Evolutionary conservation across 1,139 yeast genomes (phyloP).

Genomic region (Meyerozyma athensensis): DNA sequence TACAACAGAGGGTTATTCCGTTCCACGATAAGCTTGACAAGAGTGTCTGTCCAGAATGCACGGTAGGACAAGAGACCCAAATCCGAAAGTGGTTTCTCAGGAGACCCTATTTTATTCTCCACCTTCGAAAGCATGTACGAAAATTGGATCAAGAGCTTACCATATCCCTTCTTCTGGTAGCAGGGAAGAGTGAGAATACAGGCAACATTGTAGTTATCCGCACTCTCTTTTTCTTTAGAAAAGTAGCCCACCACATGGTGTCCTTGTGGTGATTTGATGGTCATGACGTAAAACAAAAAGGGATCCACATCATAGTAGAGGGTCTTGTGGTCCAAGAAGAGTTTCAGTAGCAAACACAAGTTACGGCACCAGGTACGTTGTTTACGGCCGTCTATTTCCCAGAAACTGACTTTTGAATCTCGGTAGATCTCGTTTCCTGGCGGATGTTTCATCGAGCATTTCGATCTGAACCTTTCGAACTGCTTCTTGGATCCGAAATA

Average conservation of each 20-base stretch:
- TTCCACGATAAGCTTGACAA: conserved; percentile 72
- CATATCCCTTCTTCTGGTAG: conserved; percentile 93
- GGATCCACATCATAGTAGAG: conserved; percentile 97
- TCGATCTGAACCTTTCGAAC: conserved; percentile 83
- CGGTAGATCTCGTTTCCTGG: conserved; percentile 97
- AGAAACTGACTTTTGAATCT: conserved; percentile 71
- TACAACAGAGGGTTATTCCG: conserved; percentile 38
- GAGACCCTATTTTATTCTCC: conserved; percentile 90
- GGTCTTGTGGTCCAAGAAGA: conserved; percentile 92
- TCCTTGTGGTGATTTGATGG: conserved; percentile 79
- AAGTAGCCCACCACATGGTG: conserved; percentile 95
- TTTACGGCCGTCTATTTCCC: conserved; percentile 94
- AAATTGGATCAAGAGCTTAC: conserved; percentile 85
- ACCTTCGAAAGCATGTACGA: conserved; percentile 84
- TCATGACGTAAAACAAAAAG: conserved; percentile 91
- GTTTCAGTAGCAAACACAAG: conserved; percentile 78
- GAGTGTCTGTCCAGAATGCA: conserved; percentile 94
- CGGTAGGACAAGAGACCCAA: conserved; percentile 88
- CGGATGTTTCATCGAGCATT: conserved; percentile 87
- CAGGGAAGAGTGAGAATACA: conserved; percentile 95
- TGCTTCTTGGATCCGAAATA: conserved; percentile 88
- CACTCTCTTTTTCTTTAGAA: conserved; percentile 93
- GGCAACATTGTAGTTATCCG: conserved; percentile 94
- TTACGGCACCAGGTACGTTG: conserved; percentile 98
- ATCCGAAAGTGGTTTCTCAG: conserved; percentile 95